Conservation (phyloP, 192 early-diverging fungal species). For the Linnemannia hyalina region DNA sequence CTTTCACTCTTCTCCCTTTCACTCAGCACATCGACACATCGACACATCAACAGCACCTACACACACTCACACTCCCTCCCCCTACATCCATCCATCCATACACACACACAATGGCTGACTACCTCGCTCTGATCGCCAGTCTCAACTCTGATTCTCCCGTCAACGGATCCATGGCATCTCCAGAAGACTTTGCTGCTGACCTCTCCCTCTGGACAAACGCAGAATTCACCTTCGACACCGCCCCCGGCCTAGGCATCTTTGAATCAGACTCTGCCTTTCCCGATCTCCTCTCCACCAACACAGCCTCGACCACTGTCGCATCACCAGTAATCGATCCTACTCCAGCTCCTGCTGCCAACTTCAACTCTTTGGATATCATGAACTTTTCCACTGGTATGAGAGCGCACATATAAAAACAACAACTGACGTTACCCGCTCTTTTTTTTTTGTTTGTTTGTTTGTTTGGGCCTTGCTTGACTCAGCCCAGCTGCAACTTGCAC, state of each 20-base stretch:
- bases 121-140: slow-evolving; percentile 31
- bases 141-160: slow-evolving; percentile 68
- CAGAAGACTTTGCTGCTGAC: slow-evolving; percentile 74
- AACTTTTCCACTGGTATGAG: not conserved
- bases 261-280: slow-evolving; percentile 55
- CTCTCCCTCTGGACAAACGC: slow-evolving; percentile 77
- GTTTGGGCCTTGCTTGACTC: not conserved
- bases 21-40: too few species aligned
- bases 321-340: not conserved
- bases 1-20: too few species aligned
- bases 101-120: slow-evolving; percentile 30
- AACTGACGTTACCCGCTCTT: not conserved
- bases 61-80: not conserved
- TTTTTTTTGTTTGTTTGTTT: too few species aligned
- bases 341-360: not conserved
- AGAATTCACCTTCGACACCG: slow-evolving; percentile 76
- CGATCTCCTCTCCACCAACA: slow-evolving; percentile 18
- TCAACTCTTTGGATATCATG: slow-evolving; percentile 5
- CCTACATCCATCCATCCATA: not conserved
- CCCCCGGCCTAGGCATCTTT: slow-evolving; percentile 64
- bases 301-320: not conserved
- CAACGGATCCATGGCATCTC: slow-evolving; percentile 61
- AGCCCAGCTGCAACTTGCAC: not conserved
- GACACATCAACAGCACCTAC: too few species aligned
- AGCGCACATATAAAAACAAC: not conserved